phyloP scores from a whole-genome alignment of 495 filamentous ascomycete species.

The Penicillium paxilli region DNA sequence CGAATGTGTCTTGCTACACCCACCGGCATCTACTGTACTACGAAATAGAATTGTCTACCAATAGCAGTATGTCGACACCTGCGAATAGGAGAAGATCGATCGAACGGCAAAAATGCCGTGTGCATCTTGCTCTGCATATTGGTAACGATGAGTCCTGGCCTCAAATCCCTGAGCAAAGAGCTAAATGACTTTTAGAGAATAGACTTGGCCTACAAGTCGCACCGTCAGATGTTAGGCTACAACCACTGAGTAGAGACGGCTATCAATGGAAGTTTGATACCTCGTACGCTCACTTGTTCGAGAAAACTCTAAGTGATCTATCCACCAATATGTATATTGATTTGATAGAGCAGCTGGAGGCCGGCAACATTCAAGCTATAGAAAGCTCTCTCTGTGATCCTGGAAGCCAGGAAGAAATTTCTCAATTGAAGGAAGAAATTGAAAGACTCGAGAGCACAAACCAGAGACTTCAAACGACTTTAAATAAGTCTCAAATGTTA shows the following conservation, averaged over 20 bases:
- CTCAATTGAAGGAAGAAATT: neutral
- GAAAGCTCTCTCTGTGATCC: neutral
- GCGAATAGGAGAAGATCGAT: neutral
- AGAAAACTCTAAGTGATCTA: conserved; percentile 1
- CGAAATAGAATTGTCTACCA: too few species aligned
- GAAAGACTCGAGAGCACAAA: neutral
- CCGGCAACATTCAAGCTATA: neutral
- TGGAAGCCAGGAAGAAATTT: neutral
- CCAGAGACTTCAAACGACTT: neutral
- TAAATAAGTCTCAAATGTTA: neutral
- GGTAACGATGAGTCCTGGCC: neutral
- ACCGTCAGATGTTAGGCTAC: conserved; percentile 1
- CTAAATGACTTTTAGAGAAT: neutral
- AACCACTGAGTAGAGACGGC: neutral
- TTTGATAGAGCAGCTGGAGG: neutral
- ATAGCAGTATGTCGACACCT: neutral
- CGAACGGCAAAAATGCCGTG: neutral
- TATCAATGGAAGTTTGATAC: neutral
- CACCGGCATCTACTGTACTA: too few species aligned
- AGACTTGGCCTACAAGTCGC: neutral
- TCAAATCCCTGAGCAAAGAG: too few species aligned
- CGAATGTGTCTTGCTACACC: too few species aligned
- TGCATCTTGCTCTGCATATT: neutral
- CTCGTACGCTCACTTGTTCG: neutral
- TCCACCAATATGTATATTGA: conserved; percentile 7